Evolutionary conservation across 805 yeast genomes (phyloP).

Genomic region (Suhomyces pyralidae): DNA sequence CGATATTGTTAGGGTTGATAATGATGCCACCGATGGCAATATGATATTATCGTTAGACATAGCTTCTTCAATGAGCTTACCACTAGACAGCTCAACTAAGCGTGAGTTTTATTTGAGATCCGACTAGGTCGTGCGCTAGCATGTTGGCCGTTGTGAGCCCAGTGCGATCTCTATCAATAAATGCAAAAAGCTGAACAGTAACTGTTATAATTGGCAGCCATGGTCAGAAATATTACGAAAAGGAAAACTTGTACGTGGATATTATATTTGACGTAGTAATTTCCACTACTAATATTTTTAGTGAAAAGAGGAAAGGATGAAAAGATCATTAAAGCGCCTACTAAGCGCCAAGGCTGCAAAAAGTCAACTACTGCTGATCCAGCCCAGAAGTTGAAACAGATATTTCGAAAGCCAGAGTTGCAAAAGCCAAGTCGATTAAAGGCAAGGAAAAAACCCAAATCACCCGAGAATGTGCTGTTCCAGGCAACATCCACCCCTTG

Average conservation of each 20-base stretch:
- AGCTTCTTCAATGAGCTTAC: background rate
- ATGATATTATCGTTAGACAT: slow-evolving; percentile 26
- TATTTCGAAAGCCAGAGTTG: background rate
- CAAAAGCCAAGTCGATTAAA: background rate
- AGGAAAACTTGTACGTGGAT: background rate
- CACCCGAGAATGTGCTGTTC: slow-evolving; percentile 1
- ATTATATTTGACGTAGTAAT: background rate
- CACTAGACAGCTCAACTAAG: background rate
- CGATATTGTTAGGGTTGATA: slow-evolving; percentile 26
- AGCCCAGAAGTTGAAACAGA: background rate
- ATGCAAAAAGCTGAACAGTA: background rate
- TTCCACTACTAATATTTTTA: background rate
- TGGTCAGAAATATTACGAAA: background rate
- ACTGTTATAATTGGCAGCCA: background rate
- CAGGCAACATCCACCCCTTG: slow-evolving; percentile 14
- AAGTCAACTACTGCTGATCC: background rate
- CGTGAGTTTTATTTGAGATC: background rate
- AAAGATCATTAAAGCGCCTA: background rate
- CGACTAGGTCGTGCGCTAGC: background rate
- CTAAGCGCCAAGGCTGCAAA: background rate
- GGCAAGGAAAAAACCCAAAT: background rate
- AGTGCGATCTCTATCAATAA: background rate
- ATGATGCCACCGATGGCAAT: slow-evolving; percentile 28
- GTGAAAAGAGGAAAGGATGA: background rate
- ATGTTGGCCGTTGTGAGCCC: background rate